Base-by-base conservation (phyloP, 768 basidiomycete species). In the Lyophyllum decastes region DNA sequence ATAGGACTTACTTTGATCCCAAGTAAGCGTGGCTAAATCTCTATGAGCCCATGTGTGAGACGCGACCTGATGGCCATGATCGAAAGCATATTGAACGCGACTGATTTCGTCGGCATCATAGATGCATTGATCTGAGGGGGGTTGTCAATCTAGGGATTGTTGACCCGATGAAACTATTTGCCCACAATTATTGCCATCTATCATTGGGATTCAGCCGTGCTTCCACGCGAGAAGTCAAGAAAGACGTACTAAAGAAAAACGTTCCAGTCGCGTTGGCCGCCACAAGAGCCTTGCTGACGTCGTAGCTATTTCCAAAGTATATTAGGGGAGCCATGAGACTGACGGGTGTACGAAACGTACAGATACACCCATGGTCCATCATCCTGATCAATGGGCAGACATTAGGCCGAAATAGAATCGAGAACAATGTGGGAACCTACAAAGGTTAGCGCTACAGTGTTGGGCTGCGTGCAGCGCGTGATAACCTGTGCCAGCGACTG, bases 41-140 rank as follows among this genome's bases (percentile, higher is more conserved):
- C 49, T 55, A 55, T 81, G 80, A 9, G 64, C 61, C 78, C 79
- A 80, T 2, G 79, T 81, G 61, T 81, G 80, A 6, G 78, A 79
- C 0, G 66, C 76, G 49, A 81, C 65, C 63, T 78, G 73, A 58
- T 80, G 78, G 7, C 78, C 79, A 8, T 74, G 62, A 43, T 66
- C 61, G 55, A 72, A 76, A 14, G 73, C 75, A 52, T 76, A 73
- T 26, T 71, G 68, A 26, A 79, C 72, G 10, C 73, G 68, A 16
- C 70, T 63, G 8, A 69, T 65, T 33, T 62, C 58, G 22, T 72
- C 75, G 2, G 60, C 51, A 51, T 73, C 63, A 61, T 78, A 80
- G 24, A 78, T 78, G 57, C 78, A 80, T 12, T 53, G 70, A 35
- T 70, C 77, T 79, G 25, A 43, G 40, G 49, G 44, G 16, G 12